Base-by-base conservation (phyloP, 1,284 basidiomycete species). In the Coriolopsis trogii region DNA sequence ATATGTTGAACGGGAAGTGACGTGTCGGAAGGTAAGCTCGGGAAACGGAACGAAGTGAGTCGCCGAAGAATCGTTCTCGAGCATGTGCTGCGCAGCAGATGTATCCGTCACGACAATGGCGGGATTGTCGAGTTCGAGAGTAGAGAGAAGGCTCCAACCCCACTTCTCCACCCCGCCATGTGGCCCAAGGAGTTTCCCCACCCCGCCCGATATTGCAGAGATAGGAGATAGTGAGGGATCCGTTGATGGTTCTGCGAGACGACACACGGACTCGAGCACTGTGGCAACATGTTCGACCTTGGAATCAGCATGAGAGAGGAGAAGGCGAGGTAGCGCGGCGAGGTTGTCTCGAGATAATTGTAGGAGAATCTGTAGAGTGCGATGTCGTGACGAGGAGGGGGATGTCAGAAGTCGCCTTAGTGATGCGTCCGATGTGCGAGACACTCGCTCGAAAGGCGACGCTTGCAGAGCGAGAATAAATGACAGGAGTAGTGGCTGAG, bases 81-180 rank as follows among this genome's bases (percentile, higher is more conserved):
- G 74, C 66, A 82, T 75, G n/a, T 82, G 68, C 46, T 79, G 81
- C 0, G 78, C 79, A 4, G 72, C 68, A 12, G 79, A 76, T 13
- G 74, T 69, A 33, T 72, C 69, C 12, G 79, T 73, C 12, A 79
- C 63, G 24, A 76, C 74, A 58, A 85, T 68, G 0, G 76, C 65
- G 4, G 85, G 87, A 28, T 78, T 75, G 1, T 74, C 75, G 53
- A 95, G 82, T 60, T 91, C 85, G 24, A 95, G 72, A 13, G 87
- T 89, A 3, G 84, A 81, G 24, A 96, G 76, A 2, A 96, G 65
- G 36, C 82, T 80, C 85, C 88, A 93, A 1, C 91, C 91, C 94
- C 93, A 96, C 67, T 86, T 86, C 62, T 95, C 91, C 16, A 96
- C 84, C 0, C 88, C 85, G 4, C 93, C 93, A 0, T 74, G 78